Evolutionary conservation across 2,329 filamentous ascomycete genomes (phyloP), one percentile per base, ranked within the genome.

Genomic region (Penicillium sp.): DNA sequence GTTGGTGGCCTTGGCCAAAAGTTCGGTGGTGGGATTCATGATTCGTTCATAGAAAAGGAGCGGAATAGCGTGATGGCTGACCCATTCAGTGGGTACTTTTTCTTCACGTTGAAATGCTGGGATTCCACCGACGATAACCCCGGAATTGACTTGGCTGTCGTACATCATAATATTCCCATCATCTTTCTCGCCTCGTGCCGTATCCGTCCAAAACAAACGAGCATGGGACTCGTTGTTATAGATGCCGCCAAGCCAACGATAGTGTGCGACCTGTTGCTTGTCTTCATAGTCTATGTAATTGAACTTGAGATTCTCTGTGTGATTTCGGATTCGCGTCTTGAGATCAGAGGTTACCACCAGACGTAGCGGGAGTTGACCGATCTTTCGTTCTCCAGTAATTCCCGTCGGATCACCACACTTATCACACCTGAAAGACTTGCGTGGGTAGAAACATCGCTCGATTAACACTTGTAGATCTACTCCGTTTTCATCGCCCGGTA

Each of bases 181-280:
- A 6, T 67, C 62, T 6, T 19, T 12, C 54, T 73, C 72, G 4
- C 70, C 69, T 10, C 68, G 63, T 33, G 69, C 54, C 5, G 59
- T 49, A 41, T 75, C 71, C 5, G 56, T 67, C 73, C 73, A 76
- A 50, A 65, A 73, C 8, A 76, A 62, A 5, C 69, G 68, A 23
- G 66, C 67, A 21, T 66, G 62, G 0, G 27, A 23, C 1, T 64
- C 40, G 4, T 63, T 35, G 4, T 57, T 59, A 54, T 77, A 77
- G 15, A 76, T 69, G 2, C 74, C 74, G 0, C 75, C 75, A 15
- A 77, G 57, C 74, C 74, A 77, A 35, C 72, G 70, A 56, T 77
- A 77, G 1, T 55, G 56, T 7, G 69, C 73, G 2, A 47, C 50
- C 10, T 63, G 50, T 12, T 57, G 27, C 4, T 56, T n/a, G 0